Evolutionary conservation across 2,329 filamentous ascomycete species (phyloP).

Genomic region (Fusarium tjaetaba): DNA sequence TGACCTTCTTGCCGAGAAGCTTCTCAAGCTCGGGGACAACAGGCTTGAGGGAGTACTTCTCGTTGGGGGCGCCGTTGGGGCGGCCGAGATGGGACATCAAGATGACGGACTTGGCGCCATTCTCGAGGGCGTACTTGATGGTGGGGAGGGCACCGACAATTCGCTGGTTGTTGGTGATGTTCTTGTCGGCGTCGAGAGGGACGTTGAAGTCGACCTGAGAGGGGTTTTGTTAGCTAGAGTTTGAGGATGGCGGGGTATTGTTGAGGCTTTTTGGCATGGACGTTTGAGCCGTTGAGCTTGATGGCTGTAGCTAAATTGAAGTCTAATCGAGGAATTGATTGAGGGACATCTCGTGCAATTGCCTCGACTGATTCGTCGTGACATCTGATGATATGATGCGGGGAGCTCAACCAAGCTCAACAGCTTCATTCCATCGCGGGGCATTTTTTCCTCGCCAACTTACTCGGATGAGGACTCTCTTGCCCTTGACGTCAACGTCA

Average conservation of each 20-base stretch:
- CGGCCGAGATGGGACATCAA: conserved; percentile 99
- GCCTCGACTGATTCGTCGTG: background rate
- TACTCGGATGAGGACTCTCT: conserved; percentile 97
- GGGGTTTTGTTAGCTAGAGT: conserved; percentile 36
- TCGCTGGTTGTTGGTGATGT: conserved; percentile 97
- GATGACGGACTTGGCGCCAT: conserved; percentile 91
- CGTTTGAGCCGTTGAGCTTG: background rate
- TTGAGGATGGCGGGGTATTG: conserved; percentile 13
- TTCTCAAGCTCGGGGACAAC: conserved; percentile 93
- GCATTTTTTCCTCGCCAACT: conserved; percentile 49
- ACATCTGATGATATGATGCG: conserved; percentile 12
- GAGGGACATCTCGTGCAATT: background rate
- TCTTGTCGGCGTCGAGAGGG: conserved; percentile 90
- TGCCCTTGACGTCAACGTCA: conserved; percentile 97
- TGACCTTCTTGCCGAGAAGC: conserved; percentile 84
- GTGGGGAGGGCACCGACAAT: conserved; percentile 95
- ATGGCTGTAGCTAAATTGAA: background rate
- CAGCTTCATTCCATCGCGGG: conserved; percentile 43
- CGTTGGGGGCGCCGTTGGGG: conserved; percentile 87
- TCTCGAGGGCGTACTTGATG: conserved; percentile 91
- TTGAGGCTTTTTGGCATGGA: background rate
- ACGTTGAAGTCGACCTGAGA: conserved; percentile 98
- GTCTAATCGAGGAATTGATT: background rate
- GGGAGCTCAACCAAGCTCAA: conserved; percentile 25
- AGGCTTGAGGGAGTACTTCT: conserved; percentile 94